Conservation (phyloP, 2,329 filamentous ascomycete species). For the Chalara sp. region DNA sequence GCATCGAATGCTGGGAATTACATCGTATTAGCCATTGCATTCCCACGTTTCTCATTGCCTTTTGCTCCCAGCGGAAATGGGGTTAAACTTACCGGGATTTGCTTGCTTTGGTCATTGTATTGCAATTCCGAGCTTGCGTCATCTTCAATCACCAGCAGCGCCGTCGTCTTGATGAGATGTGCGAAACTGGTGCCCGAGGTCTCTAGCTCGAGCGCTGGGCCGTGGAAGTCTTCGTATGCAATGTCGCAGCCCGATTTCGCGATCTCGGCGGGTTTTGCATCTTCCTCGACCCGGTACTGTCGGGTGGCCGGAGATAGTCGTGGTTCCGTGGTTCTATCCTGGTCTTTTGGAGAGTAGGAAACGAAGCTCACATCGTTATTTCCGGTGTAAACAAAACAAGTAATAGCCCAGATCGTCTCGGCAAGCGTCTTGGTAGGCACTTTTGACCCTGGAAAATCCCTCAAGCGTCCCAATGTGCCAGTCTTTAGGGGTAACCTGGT, state of each 20-base stretch:
- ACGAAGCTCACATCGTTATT: background rate
- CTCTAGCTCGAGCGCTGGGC: background rate
- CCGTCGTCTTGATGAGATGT: background rate
- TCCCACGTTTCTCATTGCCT: background rate
- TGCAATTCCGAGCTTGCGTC: background rate
- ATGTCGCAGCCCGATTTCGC: background rate
- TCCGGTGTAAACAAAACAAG: background rate
- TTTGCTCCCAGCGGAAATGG: background rate
- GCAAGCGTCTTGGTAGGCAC: background rate
- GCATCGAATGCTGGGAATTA: background rate
- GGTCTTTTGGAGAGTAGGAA: background rate
- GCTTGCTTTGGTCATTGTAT: background rate
- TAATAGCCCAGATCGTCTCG: background rate
- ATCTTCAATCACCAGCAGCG: background rate
- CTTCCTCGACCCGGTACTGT: background rate
- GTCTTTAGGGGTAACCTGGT: too few relatives aligned
- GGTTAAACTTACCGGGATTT: background rate
- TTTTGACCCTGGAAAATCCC: background rate
- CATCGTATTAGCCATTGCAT: background rate
- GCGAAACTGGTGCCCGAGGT: background rate
- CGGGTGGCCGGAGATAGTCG: background rate
- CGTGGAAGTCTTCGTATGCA: background rate
- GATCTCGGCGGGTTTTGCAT: background rate
- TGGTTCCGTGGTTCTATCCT: background rate
- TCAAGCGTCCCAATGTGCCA: too few relatives aligned